Percentiles rank a stretch among this genome's conserved stretches.
phyloP scores from a whole-genome alignment of 1,284 basidiomycete species.

The Cutaneotrichosporon sp. region DNA sequence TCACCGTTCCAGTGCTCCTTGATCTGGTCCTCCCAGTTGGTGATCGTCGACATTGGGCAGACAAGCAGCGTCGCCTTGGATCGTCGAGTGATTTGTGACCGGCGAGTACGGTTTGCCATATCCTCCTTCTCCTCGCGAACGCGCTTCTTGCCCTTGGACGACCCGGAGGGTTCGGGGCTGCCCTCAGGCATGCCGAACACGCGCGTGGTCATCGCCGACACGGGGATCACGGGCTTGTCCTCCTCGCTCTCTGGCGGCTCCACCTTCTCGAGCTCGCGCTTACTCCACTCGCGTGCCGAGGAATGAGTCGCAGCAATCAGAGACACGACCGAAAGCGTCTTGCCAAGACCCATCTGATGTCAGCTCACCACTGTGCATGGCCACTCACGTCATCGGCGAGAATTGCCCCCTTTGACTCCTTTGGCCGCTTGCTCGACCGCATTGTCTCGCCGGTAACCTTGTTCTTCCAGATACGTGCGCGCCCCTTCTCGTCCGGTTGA shows the following conservation, averaged over 20 bases:
- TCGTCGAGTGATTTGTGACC: slow-evolving; percentile 67
- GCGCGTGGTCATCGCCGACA: slow-evolving; percentile 65
- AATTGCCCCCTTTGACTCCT: slow-evolving; percentile 81
- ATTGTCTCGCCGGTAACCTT: slow-evolving; percentile 76
- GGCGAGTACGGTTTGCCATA: slow-evolving; percentile 51
- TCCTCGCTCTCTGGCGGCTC: slow-evolving; percentile 38
- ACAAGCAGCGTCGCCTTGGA: slow-evolving; percentile 92
- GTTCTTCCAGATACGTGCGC: slow-evolving; percentile 69
- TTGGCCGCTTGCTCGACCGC: slow-evolving; percentile 54
- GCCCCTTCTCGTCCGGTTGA: slow-evolving; percentile 50
- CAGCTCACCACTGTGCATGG: slow-evolving; percentile 9
- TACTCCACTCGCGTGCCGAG: slow-evolving; percentile 59
- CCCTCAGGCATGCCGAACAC: slow-evolving; percentile 73
- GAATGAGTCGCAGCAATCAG: slow-evolving; percentile 79
- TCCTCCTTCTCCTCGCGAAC: slow-evolving; percentile 32
- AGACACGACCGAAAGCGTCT: slow-evolving; percentile 88
- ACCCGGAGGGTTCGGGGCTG: slow-evolving; percentile 1
- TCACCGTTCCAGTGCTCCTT: slow-evolving; percentile 88
- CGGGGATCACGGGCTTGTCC: slow-evolving; percentile 49
- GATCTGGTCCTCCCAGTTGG: slow-evolving; percentile 99
- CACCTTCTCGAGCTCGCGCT: slow-evolving; percentile 56
- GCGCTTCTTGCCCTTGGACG: slow-evolving; percentile 37
- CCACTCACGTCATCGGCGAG: slow-evolving; percentile 78
- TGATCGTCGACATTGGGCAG: slow-evolving; percentile 91
- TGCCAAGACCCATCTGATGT: slow-evolving; percentile 82